phyloP scores from a whole-genome alignment of 768 basidiomycete species.

The Tulasnella sp. region DNA sequence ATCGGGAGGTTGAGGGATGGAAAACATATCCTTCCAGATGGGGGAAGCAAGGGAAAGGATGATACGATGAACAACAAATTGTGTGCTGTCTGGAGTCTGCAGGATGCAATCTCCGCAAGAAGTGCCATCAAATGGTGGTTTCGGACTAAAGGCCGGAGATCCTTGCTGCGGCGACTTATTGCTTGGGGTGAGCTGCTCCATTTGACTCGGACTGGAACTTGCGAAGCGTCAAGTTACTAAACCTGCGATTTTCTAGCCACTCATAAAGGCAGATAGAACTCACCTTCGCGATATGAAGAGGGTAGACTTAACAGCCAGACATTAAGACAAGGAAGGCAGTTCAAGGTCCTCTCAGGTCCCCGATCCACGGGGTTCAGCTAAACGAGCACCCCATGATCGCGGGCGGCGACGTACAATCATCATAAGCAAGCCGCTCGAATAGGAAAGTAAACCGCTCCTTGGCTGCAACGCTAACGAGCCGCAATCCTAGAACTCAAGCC shows the following conservation, averaged over 20 bases:
- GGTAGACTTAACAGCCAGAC: neutral
- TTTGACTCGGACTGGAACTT: neutral
- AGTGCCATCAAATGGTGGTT: conserved; percentile 14
- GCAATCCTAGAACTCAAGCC: too few relatives aligned
- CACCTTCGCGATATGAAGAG: too few relatives aligned
- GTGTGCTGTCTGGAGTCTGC: conserved; percentile 40
- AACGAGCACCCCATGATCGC: too few relatives aligned
- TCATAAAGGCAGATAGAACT: too few relatives aligned
- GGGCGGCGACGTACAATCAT: too few relatives aligned
- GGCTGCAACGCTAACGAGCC: too few relatives aligned
- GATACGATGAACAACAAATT: conserved; percentile 43
- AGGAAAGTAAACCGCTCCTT: too few relatives aligned
- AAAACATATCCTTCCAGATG: conserved; percentile 45
- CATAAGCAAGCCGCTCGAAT: too few relatives aligned
- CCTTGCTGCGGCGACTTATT: neutral
- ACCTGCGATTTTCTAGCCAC: too few relatives aligned
- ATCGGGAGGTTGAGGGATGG: conserved; percentile 21
- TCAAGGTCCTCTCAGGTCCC: neutral
- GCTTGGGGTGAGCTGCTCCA: neutral
- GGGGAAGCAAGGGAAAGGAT: conserved; percentile 46
- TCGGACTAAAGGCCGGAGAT: neutral
- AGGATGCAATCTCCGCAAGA: conserved; percentile 35
- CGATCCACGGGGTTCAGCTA: too few relatives aligned
- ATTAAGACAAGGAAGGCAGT: neutral
- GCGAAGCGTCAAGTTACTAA: neutral